Evolutionary conservation across 2,329 filamentous ascomycete genomes (phyloP).

Genomic region (Huntiella moniliformis): DNA sequence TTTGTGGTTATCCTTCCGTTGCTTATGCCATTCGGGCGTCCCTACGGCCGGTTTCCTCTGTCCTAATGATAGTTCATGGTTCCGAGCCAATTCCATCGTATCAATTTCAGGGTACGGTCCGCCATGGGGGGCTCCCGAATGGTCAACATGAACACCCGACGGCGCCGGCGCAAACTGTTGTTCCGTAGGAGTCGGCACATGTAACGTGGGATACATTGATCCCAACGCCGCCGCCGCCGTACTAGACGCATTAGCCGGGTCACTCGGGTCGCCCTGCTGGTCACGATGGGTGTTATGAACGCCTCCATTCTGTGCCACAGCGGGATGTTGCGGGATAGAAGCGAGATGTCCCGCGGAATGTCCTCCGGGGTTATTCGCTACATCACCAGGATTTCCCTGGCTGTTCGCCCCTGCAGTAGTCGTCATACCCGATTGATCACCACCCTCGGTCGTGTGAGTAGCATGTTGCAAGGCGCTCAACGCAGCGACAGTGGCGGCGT

Average conservation of each 20-base stretch:
- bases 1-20: slow-evolving; percentile 95
- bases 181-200: slow-evolving; percentile 37
- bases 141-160: slow-evolving; percentile 1
- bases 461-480: slow-evolving; percentile 39
- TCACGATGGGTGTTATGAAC: slow-evolving; percentile 5
- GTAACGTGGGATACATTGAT: slow-evolving; percentile 39
- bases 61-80: slow-evolving; percentile 8
- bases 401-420: background rate
- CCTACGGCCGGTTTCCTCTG: slow-evolving; percentile 69
- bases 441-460: slow-evolving; percentile 18
- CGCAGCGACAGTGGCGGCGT: slow-evolving; percentile 10
- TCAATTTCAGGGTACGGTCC: background rate
- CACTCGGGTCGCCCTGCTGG: slow-evolving; percentile 22
- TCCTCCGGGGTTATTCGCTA: no score
- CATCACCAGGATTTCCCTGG: no score
- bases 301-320: background rate
- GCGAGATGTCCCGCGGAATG: no score
- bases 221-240: slow-evolving; percentile 40
- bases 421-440: slow-evolving; percentile 2
- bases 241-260: slow-evolving; percentile 35
- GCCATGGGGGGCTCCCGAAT: background rate
- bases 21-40: slow-evolving; percentile 93
- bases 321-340: background rate
- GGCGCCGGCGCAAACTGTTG: slow-evolving; percentile 30
- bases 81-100: slow-evolving; percentile 2